Conservation (phyloP, 2,329 filamentous ascomycete species). For the Penicillium hordei region DNA sequence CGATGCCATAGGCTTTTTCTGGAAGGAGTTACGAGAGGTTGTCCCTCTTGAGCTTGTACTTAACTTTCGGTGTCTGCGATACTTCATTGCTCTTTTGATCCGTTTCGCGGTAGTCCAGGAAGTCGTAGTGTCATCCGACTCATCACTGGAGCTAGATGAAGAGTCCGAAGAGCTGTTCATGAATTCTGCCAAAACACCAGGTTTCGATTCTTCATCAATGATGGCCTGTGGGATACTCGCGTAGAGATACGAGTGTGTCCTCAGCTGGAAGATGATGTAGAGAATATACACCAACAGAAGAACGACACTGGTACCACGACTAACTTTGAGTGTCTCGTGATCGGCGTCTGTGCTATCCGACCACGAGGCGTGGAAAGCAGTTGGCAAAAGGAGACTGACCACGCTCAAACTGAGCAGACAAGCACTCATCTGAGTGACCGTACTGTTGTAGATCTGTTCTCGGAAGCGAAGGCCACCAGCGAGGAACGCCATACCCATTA, state of each 20-base stretch:
- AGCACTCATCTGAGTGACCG: conserved; percentile 93
- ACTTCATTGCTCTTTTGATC: conserved; percentile 72
- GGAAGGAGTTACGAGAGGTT: conserved; percentile 22
- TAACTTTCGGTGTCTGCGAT: conserved; percentile 72
- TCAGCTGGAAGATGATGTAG: conserved; percentile 86
- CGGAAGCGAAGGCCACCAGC: conserved; percentile 81
- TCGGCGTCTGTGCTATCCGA: conserved; percentile 63
- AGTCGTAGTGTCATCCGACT: conserved; percentile 66
- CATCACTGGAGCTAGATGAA: conserved; percentile 54
- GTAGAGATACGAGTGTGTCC: conserved; percentile 89
- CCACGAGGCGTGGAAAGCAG: conserved; percentile 90
- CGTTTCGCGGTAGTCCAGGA: conserved; percentile 73
- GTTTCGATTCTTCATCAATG: conserved; percentile 86
- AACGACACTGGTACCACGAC: conserved; percentile 84
- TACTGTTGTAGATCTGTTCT: conserved; percentile 95
- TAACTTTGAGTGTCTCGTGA: conserved; percentile 73
- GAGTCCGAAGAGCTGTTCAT: conserved; percentile 60
- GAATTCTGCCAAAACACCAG: conserved; percentile 78
- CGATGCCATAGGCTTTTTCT: conserved; percentile 23
- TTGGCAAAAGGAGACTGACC: conserved; percentile 83
- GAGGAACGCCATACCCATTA: conserved; percentile 88
- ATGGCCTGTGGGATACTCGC: conserved; percentile 89
- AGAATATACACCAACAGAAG: conserved; percentile 77
- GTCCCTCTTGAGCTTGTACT: conserved; percentile 65
- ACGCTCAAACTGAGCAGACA: conserved; percentile 88